phyloP scores from a whole-genome alignment of 208 protist species.

The Tetramitus jugosus region DNA sequence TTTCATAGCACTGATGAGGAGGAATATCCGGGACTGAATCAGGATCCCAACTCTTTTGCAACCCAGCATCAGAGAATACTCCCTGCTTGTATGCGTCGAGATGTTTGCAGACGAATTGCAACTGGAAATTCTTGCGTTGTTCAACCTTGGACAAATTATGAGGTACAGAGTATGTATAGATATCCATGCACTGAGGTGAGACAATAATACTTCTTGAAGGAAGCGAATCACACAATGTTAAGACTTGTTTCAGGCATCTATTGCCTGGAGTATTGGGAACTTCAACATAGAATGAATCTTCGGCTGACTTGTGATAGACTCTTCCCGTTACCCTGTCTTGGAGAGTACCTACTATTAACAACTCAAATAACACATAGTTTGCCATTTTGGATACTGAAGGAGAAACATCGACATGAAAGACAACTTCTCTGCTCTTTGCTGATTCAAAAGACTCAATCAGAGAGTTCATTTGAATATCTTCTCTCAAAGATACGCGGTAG shows the following conservation, averaged over 20 bases:
- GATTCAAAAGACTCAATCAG: neutral
- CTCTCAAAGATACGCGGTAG: neutral
- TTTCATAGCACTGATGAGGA: neutral
- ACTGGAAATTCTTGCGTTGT: neutral
- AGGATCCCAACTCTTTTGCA: slow-evolving; percentile 7
- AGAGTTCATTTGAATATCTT: neutral
- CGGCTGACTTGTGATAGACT: neutral
- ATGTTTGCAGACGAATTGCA: slow-evolving; percentile 16
- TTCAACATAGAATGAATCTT: slow-evolving; percentile 20
- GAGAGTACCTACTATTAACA: slow-evolving; percentile 27
- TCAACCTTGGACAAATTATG: neutral
- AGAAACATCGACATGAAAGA: slow-evolving; percentile 29
- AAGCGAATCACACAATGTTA: neutral
- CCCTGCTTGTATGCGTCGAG: slow-evolving; percentile 8
- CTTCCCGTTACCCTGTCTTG: neutral
- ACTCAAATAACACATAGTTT: slow-evolving; percentile 26
- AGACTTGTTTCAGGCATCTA: neutral
- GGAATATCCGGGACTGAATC: neutral
- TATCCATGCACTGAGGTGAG: neutral
- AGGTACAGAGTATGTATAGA: neutral
- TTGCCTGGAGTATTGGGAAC: neutral
- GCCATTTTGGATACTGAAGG: neutral
- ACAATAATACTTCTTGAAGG: neutral
- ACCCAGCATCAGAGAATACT: too few species aligned
- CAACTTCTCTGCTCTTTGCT: neutral